Evolutionary conservation across 306 rosid genomes (phyloP), one percentile per base, ranked within the genome.

Genomic region (Lathyrus tuberosus): DNA sequence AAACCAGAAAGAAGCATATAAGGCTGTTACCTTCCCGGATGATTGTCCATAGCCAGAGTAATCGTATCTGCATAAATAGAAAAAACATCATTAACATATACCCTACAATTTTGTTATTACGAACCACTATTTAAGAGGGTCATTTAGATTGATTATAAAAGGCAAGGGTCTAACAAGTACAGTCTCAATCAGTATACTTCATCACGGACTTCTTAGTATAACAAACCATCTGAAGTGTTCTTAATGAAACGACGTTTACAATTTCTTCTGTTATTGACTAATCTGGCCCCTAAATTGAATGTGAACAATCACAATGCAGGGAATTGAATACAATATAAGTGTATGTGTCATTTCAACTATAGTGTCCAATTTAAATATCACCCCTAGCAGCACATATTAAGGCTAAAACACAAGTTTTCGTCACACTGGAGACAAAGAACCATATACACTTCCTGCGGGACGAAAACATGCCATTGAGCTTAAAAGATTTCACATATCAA

Each of bases 21-120:
- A 38, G 44, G 47, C 31, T 53, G 10, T 69, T 79, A 91, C 97
- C 97, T 91, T 91, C 68, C 97, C 96, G 3, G 96, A 76, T 31
- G 97, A 91, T 60, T 91, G 97, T 51, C 97, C 97, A 28, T 91
- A 91, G 70, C 97, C 97, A 18, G 93, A 86, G 79, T 91, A 91
- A 77, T 91, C 97, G 18, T 91, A 91, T 74, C 97, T 91, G 90
- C 84, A 76, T 51, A 62, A 60, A 57, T 65, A 52, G 61, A 77
- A 77, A 67, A 59, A 71, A 70, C 52, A 67, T 44, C 38, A 53
- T 52, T 33, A 30, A 37, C 43, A 41, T 43, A 46, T n/a, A n/a
- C n/a, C n/a, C n/a, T n/a, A n/a, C n/a, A n/a, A n/a, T n/a, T n/a
- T n/a, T n/a, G n/a, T n/a, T n/a, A n/a, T n/a, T n/a, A n/a, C n/a